Evolutionary conservation across 2,329 filamentous ascomycete species (phyloP).

Genomic region (Fusarium fracticaudum): DNA sequence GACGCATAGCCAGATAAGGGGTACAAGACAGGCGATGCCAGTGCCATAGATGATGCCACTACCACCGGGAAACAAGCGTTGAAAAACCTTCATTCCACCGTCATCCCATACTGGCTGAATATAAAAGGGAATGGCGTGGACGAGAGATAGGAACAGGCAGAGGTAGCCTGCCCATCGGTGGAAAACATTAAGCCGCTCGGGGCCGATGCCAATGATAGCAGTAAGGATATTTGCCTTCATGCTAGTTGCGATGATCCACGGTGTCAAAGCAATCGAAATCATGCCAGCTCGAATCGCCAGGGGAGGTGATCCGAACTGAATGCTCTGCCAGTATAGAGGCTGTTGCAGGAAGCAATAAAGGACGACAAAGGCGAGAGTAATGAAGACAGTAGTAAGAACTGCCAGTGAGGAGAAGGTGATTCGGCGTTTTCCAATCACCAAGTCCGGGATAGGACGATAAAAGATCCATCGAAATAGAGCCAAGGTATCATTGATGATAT

Average conservation of each 20-base stretch:
- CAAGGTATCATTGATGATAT: slow-evolving; percentile 78
- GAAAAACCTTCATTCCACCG: slow-evolving; percentile 75
- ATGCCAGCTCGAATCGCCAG: slow-evolving; percentile 88
- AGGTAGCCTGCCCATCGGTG: slow-evolving; percentile 93
- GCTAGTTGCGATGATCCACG: slow-evolving; percentile 89
- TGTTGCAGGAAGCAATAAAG: slow-evolving; percentile 89
- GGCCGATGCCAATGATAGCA: slow-evolving; percentile 87
- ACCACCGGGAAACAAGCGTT: slow-evolving; percentile 71
- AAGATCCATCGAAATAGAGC: slow-evolving; percentile 90
- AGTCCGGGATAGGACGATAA: slow-evolving; percentile 83
- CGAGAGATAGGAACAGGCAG: slow-evolving; percentile 81
- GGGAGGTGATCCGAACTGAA: slow-evolving; percentile 86
- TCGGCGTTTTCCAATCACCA: slow-evolving; percentile 72
- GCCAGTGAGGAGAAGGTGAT: slow-evolving; percentile 85
- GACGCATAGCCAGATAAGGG: slow-evolving; percentile 83
- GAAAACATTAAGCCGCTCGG: slow-evolving; percentile 90
- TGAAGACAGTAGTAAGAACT: slow-evolving; percentile 72
- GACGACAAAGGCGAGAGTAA: slow-evolving; percentile 76
- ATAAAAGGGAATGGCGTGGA: slow-evolving; percentile 91
- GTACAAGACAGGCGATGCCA: slow-evolving; percentile 82
- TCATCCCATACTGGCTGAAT: slow-evolving; percentile 88
- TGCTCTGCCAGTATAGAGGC: slow-evolving; percentile 89
- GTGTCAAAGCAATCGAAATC: slow-evolving; percentile 89
- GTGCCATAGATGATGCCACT: slow-evolving; percentile 84
- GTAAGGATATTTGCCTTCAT: slow-evolving; percentile 92